Conservation (phyloP, 306 rosid genomes). For the Prunus fruticosa region DNA sequence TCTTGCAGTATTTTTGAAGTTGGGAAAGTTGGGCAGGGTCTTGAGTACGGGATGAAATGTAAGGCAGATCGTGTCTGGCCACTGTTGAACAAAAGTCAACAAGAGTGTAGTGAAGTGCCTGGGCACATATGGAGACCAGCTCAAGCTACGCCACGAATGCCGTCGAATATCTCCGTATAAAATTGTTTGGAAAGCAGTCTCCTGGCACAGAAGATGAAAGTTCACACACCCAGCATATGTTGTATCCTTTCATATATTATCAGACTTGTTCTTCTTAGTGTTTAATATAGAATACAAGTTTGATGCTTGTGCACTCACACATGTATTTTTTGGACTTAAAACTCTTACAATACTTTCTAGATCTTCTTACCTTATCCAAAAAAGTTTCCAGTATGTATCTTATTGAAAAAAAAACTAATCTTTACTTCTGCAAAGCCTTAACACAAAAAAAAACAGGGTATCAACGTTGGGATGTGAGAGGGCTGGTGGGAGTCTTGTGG, state of each 20-base stretch:
- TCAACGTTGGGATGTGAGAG: conserved; percentile 75
- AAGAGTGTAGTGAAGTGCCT: conserved; percentile 31
- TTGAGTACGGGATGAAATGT: conserved; percentile 34
- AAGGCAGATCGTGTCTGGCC: conserved; percentile 55
- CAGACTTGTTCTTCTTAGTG: background rate
- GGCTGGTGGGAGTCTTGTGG: conserved; percentile 62
- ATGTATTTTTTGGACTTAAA: background rate
- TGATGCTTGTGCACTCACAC: background rate
- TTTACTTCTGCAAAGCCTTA: conserved; percentile 41
- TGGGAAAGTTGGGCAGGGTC: conserved; percentile 44
- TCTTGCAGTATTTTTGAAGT: conserved; percentile 62
- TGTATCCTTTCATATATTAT: conserved; percentile 62
- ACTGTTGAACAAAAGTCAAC: conserved; percentile 29
- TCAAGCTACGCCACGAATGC: conserved; percentile 40
- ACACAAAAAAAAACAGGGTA: conserved; percentile 47
- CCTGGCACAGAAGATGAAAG: conserved; percentile 27
- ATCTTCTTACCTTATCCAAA: background rate
- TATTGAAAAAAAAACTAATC: background rate
- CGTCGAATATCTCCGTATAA: conserved; percentile 70
- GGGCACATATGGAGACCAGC: conserved; percentile 47
- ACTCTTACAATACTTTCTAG: background rate
- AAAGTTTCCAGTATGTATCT: background rate
- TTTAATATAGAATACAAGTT: background rate
- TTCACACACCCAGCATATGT: conserved; percentile 39
- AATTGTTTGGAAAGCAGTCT: conserved; percentile 42